Base-by-base conservation (phyloP, 257 asterid genomes). In the Solanum clarkiae region DNA sequence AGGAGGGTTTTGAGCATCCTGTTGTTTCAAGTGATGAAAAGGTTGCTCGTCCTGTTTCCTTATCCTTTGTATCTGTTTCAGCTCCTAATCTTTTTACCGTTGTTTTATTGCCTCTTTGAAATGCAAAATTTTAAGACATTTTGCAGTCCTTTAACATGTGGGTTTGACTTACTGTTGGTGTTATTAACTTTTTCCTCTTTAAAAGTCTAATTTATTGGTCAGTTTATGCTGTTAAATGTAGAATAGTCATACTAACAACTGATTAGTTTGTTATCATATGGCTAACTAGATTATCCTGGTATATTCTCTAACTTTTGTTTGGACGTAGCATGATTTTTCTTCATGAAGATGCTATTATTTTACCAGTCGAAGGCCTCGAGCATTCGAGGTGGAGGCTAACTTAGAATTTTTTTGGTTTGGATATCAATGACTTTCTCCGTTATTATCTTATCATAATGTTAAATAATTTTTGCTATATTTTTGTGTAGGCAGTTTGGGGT, bases 1-100 rank as follows among this genome's bases (percentile, higher is more conserved):
- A 92, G 63, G 98, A 93, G 86, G 91, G 89, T 86, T 96, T 96
- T 88, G 98, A 95, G 92, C 98, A 92, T 88, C 98, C 99, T 85
- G 88, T 92, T 85, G 98, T 93, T 90, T 90, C 93, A 32, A 87
- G 85, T 84, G 90, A 90, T 85, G 98, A 95, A 91, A 96, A 96
- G 98, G 98, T 95, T 36, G 75, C 81, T 72, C 47, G 45, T 80
- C 70, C 62, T 85, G 32, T 66, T 72, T 60, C 40, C 18, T 62
- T 26, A 55, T 70, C n/a, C 18, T 13, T 57, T 65, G 85, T 65
- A 47, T 82, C 44, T 75, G 44, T 47, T 22, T 47, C 81, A 75
- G 10, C 81, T 75, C 57, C 55, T n/a, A 13, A 22, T 36, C 36
- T 7, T 45, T 49, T 49, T 13, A 22, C 22, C 20, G 4, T 70